A percentile compares a stretch with the other conserved stretches of the same genome.
phyloP scores from a whole-genome alignment of 2,329 filamentous ascomycete genomes.

The Fusarium subglutinans region DNA sequence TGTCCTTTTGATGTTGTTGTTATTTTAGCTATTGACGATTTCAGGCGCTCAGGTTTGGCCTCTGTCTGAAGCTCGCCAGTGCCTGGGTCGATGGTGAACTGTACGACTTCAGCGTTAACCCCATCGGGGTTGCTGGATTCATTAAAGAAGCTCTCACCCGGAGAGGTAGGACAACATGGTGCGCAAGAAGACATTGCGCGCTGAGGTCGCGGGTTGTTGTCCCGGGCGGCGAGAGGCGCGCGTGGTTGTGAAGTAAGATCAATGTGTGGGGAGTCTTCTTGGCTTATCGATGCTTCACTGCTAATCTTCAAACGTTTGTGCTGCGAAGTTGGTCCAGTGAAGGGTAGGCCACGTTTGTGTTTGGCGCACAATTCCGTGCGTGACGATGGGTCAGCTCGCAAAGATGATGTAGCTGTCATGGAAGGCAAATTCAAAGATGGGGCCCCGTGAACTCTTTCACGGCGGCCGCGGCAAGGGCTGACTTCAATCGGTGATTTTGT shows the following conservation, averaged over 20 bases:
- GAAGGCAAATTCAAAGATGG: background rate
- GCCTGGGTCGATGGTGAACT: background rate
- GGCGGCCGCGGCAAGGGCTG: background rate
- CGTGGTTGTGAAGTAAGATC: conserved; percentile 13
- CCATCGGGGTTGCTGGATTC: background rate
- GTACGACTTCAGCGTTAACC: conserved; percentile 19
- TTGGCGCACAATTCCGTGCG: background rate
- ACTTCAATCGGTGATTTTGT: background rate
- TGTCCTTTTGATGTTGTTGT: background rate
- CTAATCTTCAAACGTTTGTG: conserved; percentile 33
- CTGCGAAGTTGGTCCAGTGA: background rate
- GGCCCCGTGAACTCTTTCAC: background rate
- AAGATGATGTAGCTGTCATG: conserved; percentile 15
- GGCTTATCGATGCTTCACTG: background rate
- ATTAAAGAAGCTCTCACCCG: background rate
- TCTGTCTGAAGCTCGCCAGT: background rate
- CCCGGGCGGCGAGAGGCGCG: conserved; percentile 34
- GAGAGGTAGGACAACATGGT: background rate
- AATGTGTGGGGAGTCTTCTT: background rate
- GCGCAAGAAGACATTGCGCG: background rate
- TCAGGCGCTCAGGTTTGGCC: background rate
- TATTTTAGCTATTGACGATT: background rate
- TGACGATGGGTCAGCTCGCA: background rate
- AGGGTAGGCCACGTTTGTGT: conserved; percentile 1
- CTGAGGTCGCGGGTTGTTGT: conserved; percentile 39